Base-by-base conservation (phyloP, 2,329 filamentous ascomycete genomes). In the Celoporthe dispersa region DNA sequence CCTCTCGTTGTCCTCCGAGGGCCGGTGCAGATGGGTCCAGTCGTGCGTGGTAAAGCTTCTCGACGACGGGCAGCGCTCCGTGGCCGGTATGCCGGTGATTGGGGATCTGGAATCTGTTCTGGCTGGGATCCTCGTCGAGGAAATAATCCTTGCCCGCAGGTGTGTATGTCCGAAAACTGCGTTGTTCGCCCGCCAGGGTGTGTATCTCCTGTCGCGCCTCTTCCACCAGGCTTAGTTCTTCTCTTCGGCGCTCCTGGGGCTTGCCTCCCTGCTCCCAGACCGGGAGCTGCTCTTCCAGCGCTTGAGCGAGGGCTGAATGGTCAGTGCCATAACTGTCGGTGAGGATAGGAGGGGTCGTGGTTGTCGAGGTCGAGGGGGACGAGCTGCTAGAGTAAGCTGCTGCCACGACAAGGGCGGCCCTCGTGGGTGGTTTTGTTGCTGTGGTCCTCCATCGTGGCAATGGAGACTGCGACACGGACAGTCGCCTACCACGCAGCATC, bases 401-500 rank as follows among this genome's bases (percentile, higher is more conserved):
- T 9, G 35, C 63, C 28, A 55, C 60, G 51, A 22, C 28, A n/a
- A 25, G 35, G 33, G 61, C 35, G 59, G 66, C n/a, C 25, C 14
- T 48, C 28, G 62, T 4, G 16, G 62, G 14, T n/a, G 62, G 12
- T n/a, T n/a, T 9, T 31, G 35, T 28, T 57, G 63, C 63, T 67
- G 64, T 64, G 69, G 64, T 64, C 64, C 61, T 67, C 66, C 71
- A 72, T 72, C 61, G 48, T 55, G 71, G 69, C 64, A 66, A 65
- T 39, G 66, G 69, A 66, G 66, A 67, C 71, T 69, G 71, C 69
- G 69, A 63, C 65, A 72, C 63, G 48, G 65, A 64, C 67, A 69
- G 67, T 59, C 71, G 64, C 69, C 69, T 71, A 62, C 69, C 68
- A 65, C 66, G 67, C 66, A 70, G 71, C 71, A 72, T 72, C 64